A percentile compares a stretch with the other conserved stretches of the same genome.
phyloP scores from a whole-genome alignment of 352 stramenopile genomes.

The Phytophthora agathidicida region DNA sequence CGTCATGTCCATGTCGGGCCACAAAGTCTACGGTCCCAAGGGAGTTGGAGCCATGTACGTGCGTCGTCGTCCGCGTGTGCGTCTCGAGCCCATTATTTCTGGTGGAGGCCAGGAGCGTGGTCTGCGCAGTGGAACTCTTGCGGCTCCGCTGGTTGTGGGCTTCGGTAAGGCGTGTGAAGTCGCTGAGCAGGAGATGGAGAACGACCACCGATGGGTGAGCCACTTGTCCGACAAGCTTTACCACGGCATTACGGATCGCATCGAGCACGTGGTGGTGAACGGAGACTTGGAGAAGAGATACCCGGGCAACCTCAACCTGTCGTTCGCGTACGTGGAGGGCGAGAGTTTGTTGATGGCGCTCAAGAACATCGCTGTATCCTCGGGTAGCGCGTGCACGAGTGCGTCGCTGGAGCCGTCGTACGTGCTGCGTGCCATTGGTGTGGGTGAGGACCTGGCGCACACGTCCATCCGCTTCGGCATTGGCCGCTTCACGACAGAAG shows the following conservation, averaged over 20 bases:
- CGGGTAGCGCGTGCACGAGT: slow-evolving; percentile 96
- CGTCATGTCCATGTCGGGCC: slow-evolving; percentile 97
- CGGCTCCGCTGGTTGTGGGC: slow-evolving; percentile 81
- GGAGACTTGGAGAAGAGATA: slow-evolving; percentile 94
- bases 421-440: slow-evolving; percentile 97
- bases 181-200: slow-evolving; percentile 94
- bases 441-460: slow-evolving; percentile 99
- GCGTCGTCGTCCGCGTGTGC: slow-evolving; percentile 94
- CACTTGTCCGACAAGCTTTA: slow-evolving; percentile 96
- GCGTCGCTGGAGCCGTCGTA: slow-evolving; percentile 99
- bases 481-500: slow-evolving; percentile 98
- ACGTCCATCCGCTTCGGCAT: slow-evolving; percentile 98
- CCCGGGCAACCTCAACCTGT: slow-evolving; percentile 98
- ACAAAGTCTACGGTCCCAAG: slow-evolving; percentile 99
- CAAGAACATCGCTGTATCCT: slow-evolving; percentile 99
- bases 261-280: slow-evolving; percentile 96
- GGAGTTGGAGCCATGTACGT: slow-evolving; percentile 98
- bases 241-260: slow-evolving; percentile 75
- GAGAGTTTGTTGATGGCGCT: slow-evolving; percentile 99
- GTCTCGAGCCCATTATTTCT: slow-evolving; percentile 97
- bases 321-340: slow-evolving; percentile 99
- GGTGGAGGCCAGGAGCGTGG: slow-evolving; percentile 98
- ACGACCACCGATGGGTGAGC: slow-evolving; percentile 94
- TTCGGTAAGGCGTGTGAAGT: slow-evolving; percentile 94
- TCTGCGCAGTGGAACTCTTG: slow-evolving; percentile 91